Conservation (phyloP, 1,284 basidiomycete genomes). For the Pseudozyma pruni region DNA sequence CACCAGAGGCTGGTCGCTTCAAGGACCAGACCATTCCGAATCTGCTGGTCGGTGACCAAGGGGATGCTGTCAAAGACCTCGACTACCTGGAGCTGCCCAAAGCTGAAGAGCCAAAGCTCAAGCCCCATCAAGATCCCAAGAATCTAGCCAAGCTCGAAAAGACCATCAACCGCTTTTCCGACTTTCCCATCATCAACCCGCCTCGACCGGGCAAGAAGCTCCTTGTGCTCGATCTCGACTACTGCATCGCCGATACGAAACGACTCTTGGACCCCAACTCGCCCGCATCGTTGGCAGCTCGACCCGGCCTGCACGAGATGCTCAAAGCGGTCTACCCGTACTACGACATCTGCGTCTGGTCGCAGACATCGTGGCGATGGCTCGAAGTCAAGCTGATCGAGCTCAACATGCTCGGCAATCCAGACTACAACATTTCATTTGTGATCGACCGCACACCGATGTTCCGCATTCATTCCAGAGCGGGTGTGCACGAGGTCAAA, state of each 20-base stretch:
- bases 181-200: constrained; percentile 52
- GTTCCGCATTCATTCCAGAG: constrained; percentile 82
- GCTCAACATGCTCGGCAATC: constrained; percentile 77
- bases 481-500: constrained; percentile 76
- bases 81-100: constrained; percentile 36
- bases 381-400: constrained; percentile 89
- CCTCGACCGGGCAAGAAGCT: constrained; percentile 71
- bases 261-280: constrained; percentile 77
- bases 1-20: constrained; percentile 66
- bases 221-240: constrained; percentile 87
- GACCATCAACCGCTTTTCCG: constrained; percentile 51
- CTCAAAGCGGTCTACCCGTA: constrained; percentile 64
- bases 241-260: constrained; percentile 69
- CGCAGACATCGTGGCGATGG: constrained; percentile 85
- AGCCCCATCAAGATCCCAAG: constrained; percentile 35
- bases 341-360: constrained; percentile 65
- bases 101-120: constrained; percentile 11
- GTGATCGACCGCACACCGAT: constrained; percentile 82
- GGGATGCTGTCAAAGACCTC: constrained; percentile 32
- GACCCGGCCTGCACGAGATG: constrained; percentile 85
- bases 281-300: constrained; percentile 78
- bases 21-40: constrained; percentile 74
- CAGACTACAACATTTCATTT: constrained; percentile 48
- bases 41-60: constrained; percentile 17
- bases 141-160: constrained; percentile 48